Conservation (phyloP, 805 yeast species). For the Metschnikowia gelsemii region DNA sequence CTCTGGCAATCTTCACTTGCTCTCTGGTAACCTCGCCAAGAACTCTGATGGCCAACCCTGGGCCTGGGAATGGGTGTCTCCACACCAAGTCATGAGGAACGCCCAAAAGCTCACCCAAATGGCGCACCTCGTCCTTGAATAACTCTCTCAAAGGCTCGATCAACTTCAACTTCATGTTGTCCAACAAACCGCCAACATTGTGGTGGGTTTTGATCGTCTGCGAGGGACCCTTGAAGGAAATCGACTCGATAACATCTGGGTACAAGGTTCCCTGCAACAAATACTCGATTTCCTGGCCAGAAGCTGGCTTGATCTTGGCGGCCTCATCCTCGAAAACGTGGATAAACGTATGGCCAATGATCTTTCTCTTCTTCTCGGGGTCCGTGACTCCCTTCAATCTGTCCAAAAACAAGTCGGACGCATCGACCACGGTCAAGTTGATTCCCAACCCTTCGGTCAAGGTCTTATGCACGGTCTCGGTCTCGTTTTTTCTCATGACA, state of each 20-base stretch:
- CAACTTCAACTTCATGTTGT: conserved; percentile 96
- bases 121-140: conserved; percentile 98
- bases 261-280: conserved; percentile 95
- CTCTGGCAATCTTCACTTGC: conserved; percentile 95
- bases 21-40: conserved; percentile 92
- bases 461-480: conserved; percentile 82
- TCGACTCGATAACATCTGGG: conserved; percentile 98
- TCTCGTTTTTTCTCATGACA: conserved; percentile 93
- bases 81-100: conserved; percentile 96
- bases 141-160: conserved; percentile 98
- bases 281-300: conserved; percentile 88
- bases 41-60: conserved; percentile 98
- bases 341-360: conserved; percentile 96
- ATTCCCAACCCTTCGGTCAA: conserved; percentile 92
- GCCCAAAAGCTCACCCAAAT: conserved; percentile 89
- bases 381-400: conserved; percentile 92
- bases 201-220: conserved; percentile 99
- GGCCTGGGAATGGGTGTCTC: conserved; percentile 99
- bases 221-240: conserved; percentile 98
- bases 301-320: conserved; percentile 82
- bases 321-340: conserved; percentile 97
- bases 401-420: conserved; percentile 82
- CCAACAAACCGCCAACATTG: conserved; percentile 97
- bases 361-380: conserved; percentile 98
- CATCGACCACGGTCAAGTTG: conserved; percentile 91